Base-by-base conservation (phyloP, 805 yeast species). In the Nakazawaea holstii region DNA sequence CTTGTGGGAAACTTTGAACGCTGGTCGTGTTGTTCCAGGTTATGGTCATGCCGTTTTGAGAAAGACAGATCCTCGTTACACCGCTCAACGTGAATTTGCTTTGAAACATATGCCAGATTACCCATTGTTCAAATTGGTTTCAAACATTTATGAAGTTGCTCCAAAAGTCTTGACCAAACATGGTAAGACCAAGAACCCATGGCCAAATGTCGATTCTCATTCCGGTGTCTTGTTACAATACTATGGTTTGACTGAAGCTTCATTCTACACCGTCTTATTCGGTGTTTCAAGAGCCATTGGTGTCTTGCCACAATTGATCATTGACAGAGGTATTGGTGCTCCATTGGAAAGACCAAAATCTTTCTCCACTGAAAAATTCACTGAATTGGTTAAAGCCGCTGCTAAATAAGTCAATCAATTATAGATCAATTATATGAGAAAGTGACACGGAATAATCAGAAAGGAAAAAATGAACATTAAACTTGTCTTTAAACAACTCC, bases 301-400 rank as follows among this genome's bases (percentile, higher is more conserved):
- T 74, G 91, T 84, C 48, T 73, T 86, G 61, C 90, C 94, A 53
- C 94, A 87, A 74, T 74, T 85, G 70, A 84, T 86, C 69, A 80
- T 82, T 61, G 94, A 86, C 73, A 80, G 95, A 67, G 91, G 90
- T 58, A 71, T 82, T 52, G 94, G 94, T 62, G 67, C 79, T 57
- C 82, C 95, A 59, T 84, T 86, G 63, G 95, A 86, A 75, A 84
- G 95, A 74, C 94, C 94, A 72, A 86, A 86, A 73, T 83, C 95
- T 53, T 87, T 89, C 88, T 87, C 95, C 52, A 88, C 96, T 55
- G 92, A 88, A 73, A 89, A 89, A 74, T 87, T 85, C 77, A 82
- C 80, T 65, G 89, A 87, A 76, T 73, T 88, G 67, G 95, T 84
- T 62, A 20, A 20, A 20, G 24, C 24, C 24, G 29, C 24, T 13